Percentiles rank a stretch among this genome's conserved stretches.
These are phyloP conservation scores for Tetradesmus lagerheimii DNA, from an alignment of 139 green algal species.

Conservation along the genomic window DNA sequence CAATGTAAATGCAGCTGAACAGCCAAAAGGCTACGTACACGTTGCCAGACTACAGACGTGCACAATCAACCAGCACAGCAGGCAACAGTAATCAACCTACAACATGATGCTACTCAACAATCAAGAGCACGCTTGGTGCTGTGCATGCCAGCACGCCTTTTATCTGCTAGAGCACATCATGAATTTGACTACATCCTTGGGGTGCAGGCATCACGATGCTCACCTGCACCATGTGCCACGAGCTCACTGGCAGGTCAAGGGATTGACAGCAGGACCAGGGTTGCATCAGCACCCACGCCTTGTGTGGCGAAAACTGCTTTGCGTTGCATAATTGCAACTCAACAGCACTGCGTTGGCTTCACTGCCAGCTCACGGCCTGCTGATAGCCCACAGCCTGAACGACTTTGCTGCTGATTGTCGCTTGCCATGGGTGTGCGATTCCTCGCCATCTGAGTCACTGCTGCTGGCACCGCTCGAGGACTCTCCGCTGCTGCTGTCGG, in stretches of 20 bases:
- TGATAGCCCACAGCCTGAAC: slow-evolving; percentile 3
- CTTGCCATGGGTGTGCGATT: background rate
- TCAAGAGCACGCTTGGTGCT: too few relatives aligned
- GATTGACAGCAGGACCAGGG: too few relatives aligned
- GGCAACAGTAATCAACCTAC: background rate
- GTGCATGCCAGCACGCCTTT: too few relatives aligned
- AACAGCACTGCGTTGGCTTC: background rate
- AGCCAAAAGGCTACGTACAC: background rate
- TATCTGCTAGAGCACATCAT: too few relatives aligned
- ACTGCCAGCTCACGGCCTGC: background rate
- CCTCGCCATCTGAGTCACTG: background rate
- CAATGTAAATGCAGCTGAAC: background rate
- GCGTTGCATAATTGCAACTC: too few relatives aligned
- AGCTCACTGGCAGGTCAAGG: too few relatives aligned
- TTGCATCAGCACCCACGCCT: too few relatives aligned
- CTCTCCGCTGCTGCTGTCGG: background rate
- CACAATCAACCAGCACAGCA: background rate
- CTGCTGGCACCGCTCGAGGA: background rate
- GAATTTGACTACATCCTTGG: too few relatives aligned
- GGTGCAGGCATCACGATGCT: too few relatives aligned
- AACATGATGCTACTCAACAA: background rate
- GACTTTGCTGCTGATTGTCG: background rate
- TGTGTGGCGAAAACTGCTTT: too few relatives aligned
- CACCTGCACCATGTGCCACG: too few relatives aligned
- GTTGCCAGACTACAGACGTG: background rate